These are phyloP conservation scores for Cruciata laevipes DNA, from an alignment of 257 asterid species.

Conservation along the genomic window DNA sequence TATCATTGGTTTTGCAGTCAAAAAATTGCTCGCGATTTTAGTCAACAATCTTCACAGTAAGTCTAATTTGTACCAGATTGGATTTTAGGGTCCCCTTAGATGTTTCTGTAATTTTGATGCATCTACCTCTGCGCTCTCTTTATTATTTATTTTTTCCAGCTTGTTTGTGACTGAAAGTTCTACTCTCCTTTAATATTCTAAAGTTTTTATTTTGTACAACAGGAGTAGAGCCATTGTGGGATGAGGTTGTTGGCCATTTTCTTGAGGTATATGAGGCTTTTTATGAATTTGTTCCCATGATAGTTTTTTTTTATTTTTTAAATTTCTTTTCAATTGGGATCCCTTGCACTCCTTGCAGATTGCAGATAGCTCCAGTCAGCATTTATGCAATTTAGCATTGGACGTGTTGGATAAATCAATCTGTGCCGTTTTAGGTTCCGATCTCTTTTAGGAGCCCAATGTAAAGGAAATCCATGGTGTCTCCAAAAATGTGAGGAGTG, in stretches of 20 bases:
- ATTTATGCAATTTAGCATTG: constrained; percentile 68
- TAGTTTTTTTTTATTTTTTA: background rate
- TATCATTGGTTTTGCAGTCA: constrained; percentile 76
- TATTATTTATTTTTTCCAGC: background rate
- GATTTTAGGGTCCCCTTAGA: background rate
- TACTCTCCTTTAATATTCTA: background rate
- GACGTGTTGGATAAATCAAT: constrained; percentile 91
- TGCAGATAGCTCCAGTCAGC: constrained; percentile 66
- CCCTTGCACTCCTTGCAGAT: constrained; percentile 54
- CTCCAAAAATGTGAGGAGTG: constrained; percentile 47
- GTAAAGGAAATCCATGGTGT: constrained; percentile 35
- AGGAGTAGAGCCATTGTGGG: constrained; percentile 97
- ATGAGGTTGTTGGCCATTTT: constrained; percentile 78
- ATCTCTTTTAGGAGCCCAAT: constrained; percentile 48
- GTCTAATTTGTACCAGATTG: constrained; percentile 18
- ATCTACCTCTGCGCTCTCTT: background rate
- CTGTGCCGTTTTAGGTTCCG: constrained; percentile 89
- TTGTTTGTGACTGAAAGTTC: background rate
- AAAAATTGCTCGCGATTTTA: constrained; percentile 77
- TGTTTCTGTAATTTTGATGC: background rate
- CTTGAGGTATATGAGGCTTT: constrained; percentile 54
- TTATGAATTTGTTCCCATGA: background rate
- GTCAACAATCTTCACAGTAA: constrained; percentile 89
- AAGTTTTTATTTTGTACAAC: constrained; percentile 21
- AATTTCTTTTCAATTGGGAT: constrained; percentile 13